Conservation (phyloP, 225 moss, liverwort and hornwort species). For the Neckera pumila region DNA sequence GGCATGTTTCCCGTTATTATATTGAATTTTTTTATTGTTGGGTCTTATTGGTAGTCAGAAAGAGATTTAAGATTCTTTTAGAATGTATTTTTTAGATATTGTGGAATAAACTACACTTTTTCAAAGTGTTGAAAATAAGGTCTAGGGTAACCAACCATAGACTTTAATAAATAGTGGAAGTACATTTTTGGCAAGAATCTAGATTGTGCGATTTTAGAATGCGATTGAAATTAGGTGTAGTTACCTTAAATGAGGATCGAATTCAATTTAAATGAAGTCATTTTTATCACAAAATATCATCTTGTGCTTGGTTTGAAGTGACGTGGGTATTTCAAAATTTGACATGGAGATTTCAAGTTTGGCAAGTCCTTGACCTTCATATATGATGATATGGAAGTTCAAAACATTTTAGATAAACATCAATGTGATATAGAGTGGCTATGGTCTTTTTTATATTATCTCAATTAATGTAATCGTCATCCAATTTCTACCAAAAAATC, state of each 20-base stretch:
- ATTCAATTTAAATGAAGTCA: background rate
- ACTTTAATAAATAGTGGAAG: too few species aligned
- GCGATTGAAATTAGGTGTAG: too few species aligned
- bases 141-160: too few species aligned
- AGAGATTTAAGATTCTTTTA: too few species aligned
- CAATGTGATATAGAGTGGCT: background rate
- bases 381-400: background rate
- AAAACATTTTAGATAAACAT: background rate
- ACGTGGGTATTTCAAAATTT: background rate
- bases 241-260: background rate
- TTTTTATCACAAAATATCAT: background rate
- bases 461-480: background rate
- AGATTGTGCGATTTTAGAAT: too few species aligned
- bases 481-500: background rate
- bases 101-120: too few species aligned
- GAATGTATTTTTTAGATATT: too few species aligned
- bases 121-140: too few species aligned
- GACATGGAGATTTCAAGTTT: accelerated
- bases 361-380: background rate
- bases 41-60: too few species aligned
- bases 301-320: background rate
- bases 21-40: too few species aligned
- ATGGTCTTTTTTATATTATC: accelerated
- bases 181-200: too few species aligned
- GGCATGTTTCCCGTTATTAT: too few species aligned